phyloP scores from a whole-genome alignment of 441 rosid species.

The Aleurites moluccanus region DNA sequence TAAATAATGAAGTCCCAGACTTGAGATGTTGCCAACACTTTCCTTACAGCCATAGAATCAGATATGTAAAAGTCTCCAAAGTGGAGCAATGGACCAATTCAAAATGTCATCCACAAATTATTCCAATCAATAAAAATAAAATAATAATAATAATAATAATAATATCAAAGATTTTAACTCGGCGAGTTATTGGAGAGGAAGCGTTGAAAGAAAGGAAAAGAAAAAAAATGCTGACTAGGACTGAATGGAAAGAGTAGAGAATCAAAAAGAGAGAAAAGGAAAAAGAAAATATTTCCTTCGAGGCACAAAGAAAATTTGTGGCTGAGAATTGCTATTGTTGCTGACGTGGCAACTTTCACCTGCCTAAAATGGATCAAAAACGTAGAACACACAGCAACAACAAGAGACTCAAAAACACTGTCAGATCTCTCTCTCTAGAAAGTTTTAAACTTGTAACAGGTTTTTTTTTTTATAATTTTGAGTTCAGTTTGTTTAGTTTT shows the following conservation, averaged over 20 bases:
- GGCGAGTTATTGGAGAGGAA: conserved; percentile 14
- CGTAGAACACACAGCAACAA: conserved; percentile 32
- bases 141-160: background rate
- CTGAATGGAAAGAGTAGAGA: conserved; percentile 22
- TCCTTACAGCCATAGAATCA: background rate
- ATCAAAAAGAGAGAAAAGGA: conserved; percentile 31
- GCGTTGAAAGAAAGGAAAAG: background rate
- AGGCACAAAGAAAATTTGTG: conserved; percentile 70
- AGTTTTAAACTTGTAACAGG: conserved; percentile 24
- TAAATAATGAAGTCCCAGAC: background rate
- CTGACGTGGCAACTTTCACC: conserved; percentile 59
- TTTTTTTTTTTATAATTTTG: background rate
- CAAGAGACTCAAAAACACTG: conserved; percentile 16
- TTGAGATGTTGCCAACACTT: background rate
- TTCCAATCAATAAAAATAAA: background rate
- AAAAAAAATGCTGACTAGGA: conserved; percentile 42
- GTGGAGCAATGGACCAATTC: conserved; percentile 26
- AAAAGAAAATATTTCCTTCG: conserved; percentile 29
- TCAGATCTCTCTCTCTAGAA: conserved; percentile 41
- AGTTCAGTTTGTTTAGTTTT: conserved; percentile 16
- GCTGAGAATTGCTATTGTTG: conserved; percentile 50
- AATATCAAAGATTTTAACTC: background rate
- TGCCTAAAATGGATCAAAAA: conserved; percentile 45
- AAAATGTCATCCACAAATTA: conserved; percentile 26
- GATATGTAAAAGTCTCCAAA: conserved; percentile 11